These are phyloP conservation scores for Sicyos baderoa DNA, from an alignment of 306 rosid species.

Conservation along the genomic window DNA sequence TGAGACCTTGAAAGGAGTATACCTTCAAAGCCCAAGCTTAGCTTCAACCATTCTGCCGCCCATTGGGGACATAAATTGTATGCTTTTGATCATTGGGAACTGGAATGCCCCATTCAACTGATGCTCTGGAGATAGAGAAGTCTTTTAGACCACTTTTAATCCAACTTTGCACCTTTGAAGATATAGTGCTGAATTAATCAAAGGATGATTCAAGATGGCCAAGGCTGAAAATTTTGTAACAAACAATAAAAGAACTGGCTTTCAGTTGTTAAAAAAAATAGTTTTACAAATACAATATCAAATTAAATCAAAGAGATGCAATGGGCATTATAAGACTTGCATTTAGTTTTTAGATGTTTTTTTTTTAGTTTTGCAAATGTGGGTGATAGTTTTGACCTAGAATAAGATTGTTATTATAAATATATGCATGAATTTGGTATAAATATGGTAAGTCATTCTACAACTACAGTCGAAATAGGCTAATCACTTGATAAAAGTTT, in stretches of 20 bases:
- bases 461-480: background rate
- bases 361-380: background rate
- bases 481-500: background rate
- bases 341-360: background rate
- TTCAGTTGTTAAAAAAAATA: background rate
- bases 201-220: slow-evolving; percentile 7
- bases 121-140: slow-evolving; percentile 92
- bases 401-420: background rate
- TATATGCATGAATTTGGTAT: background rate
- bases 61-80: slow-evolving; percentile 85
- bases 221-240: background rate
- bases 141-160: slow-evolving; percentile 76
- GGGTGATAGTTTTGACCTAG: background rate
- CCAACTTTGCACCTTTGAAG: slow-evolving; percentile 92
- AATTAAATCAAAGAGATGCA: background rate
- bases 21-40: no score
- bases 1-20: no score
- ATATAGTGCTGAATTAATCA: slow-evolving; percentile 23
- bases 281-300: background rate
- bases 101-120: slow-evolving; percentile 97
- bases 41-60: no score
- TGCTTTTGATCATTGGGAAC: slow-evolving; percentile 80
- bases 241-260: background rate
- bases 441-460: background rate
- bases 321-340: background rate